phyloP scores from a whole-genome alignment of 208 protist species.

The Leishmania braziliensis region DNA sequence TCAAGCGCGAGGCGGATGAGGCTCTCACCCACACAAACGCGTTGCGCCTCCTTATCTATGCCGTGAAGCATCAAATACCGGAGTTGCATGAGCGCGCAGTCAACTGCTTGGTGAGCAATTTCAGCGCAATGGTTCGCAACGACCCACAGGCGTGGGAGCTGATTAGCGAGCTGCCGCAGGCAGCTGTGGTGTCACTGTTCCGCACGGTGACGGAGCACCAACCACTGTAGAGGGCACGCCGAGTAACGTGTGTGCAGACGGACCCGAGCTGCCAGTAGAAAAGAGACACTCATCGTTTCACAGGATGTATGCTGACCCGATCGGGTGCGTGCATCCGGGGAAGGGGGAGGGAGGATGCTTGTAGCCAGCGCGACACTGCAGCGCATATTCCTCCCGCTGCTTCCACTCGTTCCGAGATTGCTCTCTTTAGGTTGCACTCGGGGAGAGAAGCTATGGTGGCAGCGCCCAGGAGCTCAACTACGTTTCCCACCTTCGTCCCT shows the following conservation, averaged over 20 bases:
- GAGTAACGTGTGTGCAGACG: no score
- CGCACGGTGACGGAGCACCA: conserved; percentile 75
- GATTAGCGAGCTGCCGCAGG: conserved; percentile 79
- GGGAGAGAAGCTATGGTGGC: neutral
- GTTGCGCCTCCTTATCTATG: conserved; percentile 81
- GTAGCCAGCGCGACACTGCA: neutral
- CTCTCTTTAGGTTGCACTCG: neutral
- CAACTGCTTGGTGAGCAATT: conserved; percentile 69
- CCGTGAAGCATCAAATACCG: conserved; percentile 80
- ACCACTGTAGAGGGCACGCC: neutral
- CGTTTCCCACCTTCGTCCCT: neutral
- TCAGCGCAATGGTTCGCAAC: conserved; percentile 55
- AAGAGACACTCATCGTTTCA: neutral
- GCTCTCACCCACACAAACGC: conserved; percentile 72
- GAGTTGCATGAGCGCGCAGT: conserved; percentile 85
- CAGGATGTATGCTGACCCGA: neutral
- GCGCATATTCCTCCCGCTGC: neutral
- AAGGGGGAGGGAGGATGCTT: neutral
- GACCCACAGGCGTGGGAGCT: conserved; percentile 88
- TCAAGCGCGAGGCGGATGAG: conserved; percentile 84
- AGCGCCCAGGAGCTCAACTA: neutral
- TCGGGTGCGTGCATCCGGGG: neutral
- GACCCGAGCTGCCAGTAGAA: no score
- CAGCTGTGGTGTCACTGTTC: conserved; percentile 77
- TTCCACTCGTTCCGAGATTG: neutral